Conservation (phyloP, 2,329 filamentous ascomycete species). For the Cucurbitaria berberidis region DNA sequence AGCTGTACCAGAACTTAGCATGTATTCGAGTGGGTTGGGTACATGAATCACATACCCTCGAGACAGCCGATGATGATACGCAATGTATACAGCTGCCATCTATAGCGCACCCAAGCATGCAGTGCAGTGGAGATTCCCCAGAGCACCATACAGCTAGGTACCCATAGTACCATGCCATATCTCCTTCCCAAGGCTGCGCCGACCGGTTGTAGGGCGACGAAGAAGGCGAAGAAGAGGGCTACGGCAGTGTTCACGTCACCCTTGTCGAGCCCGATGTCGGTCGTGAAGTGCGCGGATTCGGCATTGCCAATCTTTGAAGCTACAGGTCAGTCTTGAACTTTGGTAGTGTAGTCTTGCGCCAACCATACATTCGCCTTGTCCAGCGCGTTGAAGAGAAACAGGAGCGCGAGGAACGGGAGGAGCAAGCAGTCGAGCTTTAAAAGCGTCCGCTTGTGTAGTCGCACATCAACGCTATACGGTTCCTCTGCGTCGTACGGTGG, state of each 20-base stretch:
- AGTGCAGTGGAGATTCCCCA: constrained; percentile 59
- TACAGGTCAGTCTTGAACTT: not conserved
- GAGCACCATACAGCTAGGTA: constrained; percentile 63
- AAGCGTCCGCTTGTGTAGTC: constrained; percentile 47
- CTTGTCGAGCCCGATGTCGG: constrained; percentile 59
- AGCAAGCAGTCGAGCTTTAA: constrained; percentile 59
- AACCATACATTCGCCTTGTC: constrained; percentile 57
- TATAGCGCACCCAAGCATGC: constrained; percentile 54
- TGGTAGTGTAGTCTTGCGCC: not conserved
- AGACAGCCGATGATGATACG: constrained; percentile 55
- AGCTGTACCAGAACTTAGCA: constrained; percentile 44
- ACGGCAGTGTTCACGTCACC: constrained; percentile 63
- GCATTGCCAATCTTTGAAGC: constrained; percentile 57
- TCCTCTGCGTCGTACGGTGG: constrained; percentile 14
- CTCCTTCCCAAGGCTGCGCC: constrained; percentile 64
- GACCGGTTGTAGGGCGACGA: constrained; percentile 63
- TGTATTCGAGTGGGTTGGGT: too few relatives aligned
- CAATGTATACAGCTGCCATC: constrained; percentile 56
- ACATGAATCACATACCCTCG: constrained; percentile 46
- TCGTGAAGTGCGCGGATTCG: constrained; percentile 65
- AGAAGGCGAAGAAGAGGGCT: constrained; percentile 64
- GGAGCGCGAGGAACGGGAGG: constrained; percentile 58
- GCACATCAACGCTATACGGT: not conserved
- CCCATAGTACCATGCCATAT: constrained; percentile 62
- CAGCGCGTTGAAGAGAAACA: constrained; percentile 61